Evolutionary conservation across 2,329 filamentous ascomycete species (phyloP).

Genomic region (Epichloe hybrida): DNA sequence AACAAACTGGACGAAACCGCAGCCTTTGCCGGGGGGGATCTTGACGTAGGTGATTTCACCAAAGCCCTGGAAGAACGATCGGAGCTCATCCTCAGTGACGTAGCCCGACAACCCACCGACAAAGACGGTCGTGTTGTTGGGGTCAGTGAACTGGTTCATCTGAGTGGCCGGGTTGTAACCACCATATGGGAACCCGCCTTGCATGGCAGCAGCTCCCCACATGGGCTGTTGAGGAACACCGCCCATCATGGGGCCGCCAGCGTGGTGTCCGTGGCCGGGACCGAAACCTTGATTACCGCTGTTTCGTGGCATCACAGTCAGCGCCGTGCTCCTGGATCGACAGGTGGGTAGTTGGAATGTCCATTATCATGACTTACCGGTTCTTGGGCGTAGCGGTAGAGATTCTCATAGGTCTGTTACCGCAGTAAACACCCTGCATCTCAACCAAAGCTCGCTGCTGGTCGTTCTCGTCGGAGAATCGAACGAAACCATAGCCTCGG

Average conservation of each 20-base stretch:
- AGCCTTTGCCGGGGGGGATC: constrained; percentile 99
- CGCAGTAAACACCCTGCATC: constrained; percentile 99
- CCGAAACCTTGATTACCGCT: constrained; percentile 27
- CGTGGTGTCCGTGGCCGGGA: constrained; percentile 27
- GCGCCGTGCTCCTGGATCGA: background rate
- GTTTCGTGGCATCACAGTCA: background rate
- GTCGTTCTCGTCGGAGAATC: constrained; percentile 89
- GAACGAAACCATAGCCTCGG: constrained; percentile 93
- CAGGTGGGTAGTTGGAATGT: background rate
- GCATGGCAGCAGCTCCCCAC: constrained; percentile 23
- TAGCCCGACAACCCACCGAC: constrained; percentile 95
- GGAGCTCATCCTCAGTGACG: constrained; percentile 97
- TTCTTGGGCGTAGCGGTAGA: constrained; percentile 98
- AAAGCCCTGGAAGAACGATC: constrained; percentile 98
- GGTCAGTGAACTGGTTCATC: constrained; percentile 99
- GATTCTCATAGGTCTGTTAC: constrained; percentile 96
- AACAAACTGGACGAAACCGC: constrained; percentile 97
- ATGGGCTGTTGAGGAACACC: constrained; percentile 31
- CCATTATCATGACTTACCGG: constrained; percentile 27
- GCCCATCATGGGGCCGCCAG: constrained; percentile 31
- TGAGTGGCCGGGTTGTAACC: constrained; percentile 35
- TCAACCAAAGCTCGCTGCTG: constrained; percentile 91
- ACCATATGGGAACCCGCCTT: constrained; percentile 24
- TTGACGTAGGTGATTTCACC: constrained; percentile 99
- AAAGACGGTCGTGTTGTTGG: constrained; percentile 98